Conservation (phyloP, 768 basidiomycete species). For the Leccinum incarnatum region DNA sequence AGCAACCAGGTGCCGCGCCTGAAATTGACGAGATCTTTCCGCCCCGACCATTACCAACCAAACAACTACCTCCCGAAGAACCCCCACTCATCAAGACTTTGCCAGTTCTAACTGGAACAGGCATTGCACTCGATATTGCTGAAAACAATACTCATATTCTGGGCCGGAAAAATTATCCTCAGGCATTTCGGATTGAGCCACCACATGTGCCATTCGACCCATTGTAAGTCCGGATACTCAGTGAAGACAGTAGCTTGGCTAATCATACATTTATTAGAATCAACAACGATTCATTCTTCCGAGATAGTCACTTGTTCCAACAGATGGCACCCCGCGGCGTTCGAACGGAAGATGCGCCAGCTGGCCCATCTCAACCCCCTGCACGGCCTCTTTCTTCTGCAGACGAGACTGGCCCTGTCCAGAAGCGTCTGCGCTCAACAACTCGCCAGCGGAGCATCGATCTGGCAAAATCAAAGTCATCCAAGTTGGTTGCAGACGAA, state of each 20-base stretch:
- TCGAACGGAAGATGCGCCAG: slow-evolving; percentile 41
- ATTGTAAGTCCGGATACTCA: slow-evolving; percentile 41
- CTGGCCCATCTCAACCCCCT: slow-evolving; percentile 45
- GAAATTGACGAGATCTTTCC: slow-evolving; percentile 75
- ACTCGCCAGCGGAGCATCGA: slow-evolving; percentile 51
- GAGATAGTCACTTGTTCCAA: slow-evolving; percentile 60
- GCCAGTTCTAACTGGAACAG: slow-evolving; percentile 54
- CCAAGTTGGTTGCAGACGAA: slow-evolving; percentile 64
- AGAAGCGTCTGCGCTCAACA: slow-evolving; percentile 71
- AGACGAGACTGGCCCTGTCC: slow-evolving; percentile 76
- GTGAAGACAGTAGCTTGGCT: not conserved
- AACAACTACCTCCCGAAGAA: slow-evolving; percentile 53
- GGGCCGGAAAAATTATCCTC: slow-evolving; percentile 50
- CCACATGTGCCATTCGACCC: slow-evolving; percentile 57
- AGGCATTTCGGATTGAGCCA: slow-evolving; percentile 57
- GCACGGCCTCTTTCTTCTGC: slow-evolving; percentile 75
- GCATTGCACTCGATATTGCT: slow-evolving; percentile 64
- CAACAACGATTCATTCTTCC: slow-evolving; percentile 54
- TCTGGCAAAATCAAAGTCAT: slow-evolving; percentile 51
- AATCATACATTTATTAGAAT: slow-evolving; percentile 37
- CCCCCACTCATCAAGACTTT: slow-evolving; percentile 35
- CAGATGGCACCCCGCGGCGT: slow-evolving; percentile 38
- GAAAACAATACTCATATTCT: slow-evolving; percentile 56
- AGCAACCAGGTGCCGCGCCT: slow-evolving; percentile 56
- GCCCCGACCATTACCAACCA: slow-evolving; percentile 54